Evolutionary conservation across 1,284 basidiomycete genomes (phyloP).

Genomic region (Leccinum angustisporum): DNA sequence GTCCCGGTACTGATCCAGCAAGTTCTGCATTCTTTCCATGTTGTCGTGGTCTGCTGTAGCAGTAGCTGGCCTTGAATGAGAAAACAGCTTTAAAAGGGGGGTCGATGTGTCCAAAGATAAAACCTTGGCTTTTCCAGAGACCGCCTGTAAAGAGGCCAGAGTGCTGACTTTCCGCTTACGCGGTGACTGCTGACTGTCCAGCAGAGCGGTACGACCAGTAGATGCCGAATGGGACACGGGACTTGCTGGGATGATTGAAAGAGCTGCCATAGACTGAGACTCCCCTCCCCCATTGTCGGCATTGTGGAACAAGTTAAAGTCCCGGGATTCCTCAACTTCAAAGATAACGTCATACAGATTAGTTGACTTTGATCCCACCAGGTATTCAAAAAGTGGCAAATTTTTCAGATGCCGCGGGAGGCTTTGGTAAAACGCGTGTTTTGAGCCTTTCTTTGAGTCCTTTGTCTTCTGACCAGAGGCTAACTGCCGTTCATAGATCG

Average conservation of each 20-base stretch:
- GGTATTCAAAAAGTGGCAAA: conserved; percentile 68
- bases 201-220: conserved; percentile 1
- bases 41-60: conserved; percentile 37
- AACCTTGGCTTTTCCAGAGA: conserved; percentile 30
- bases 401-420: conserved; percentile 69
- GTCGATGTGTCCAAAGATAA: conserved; percentile 33
- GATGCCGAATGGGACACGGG: conserved; percentile 14
- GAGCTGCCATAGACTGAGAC: conserved; percentile 8
- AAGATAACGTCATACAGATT: conserved; percentile 77
- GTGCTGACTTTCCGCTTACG: conserved; percentile 32
- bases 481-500: conserved; percentile 77
- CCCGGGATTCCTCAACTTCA: conserved; percentile 58
- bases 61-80: conserved; percentile 16
- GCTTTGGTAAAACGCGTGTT: conserved; percentile 57
- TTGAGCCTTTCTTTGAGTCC: conserved; percentile 49
- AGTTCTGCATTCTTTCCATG: conserved; percentile 54
- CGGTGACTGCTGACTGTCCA: conserved; percentile 14
- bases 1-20: conserved; percentile 61
- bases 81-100: conserved; percentile 30
- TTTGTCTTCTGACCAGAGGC: conserved; percentile 49
- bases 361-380: conserved; percentile 63
- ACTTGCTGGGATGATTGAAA: conserved; percentile 15
- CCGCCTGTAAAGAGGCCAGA: conserved; percentile 28
- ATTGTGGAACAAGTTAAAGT: conserved; percentile 51
- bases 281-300: conserved; percentile 38